phyloP scores from a whole-genome alignment of 441 rosid species.

The Croton laevigatus region DNA sequence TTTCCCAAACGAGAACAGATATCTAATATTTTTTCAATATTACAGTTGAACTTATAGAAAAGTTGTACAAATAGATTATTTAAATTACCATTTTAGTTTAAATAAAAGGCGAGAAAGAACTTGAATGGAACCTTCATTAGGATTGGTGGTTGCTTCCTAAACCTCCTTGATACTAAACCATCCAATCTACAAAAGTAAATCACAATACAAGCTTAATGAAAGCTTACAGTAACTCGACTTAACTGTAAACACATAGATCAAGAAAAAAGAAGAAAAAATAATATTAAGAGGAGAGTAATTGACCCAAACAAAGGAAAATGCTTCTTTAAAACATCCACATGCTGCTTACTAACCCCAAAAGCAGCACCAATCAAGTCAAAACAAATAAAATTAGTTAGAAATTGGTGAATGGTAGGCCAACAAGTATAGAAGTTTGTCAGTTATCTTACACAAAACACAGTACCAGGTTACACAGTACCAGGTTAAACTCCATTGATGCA shows the following conservation, averaged over 20 bases:
- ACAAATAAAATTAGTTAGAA: conserved; percentile 12
- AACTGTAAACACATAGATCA: conserved; percentile 17
- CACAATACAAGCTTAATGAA: conserved; percentile 13
- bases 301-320: too few species aligned
- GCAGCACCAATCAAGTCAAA: conserved; percentile 4
- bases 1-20: too few species aligned
- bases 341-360: conserved; percentile 20
- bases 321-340: too few species aligned
- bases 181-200: conserved; percentile 28
- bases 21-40: too few species aligned
- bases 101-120: not conserved
- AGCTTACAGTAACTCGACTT: conserved; percentile 14
- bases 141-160: conserved; percentile 16
- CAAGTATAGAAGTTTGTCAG: conserved; percentile 9
- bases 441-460: not conserved
- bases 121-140: conserved; percentile 29
- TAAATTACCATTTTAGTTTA: too few species aligned
- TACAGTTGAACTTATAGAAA: too few species aligned
- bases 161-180: conserved; percentile 20
- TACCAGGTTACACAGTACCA: not conserved
- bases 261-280: conserved; percentile 5
- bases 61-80: too few species aligned
- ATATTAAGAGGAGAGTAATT: not conserved
- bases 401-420: conserved; percentile 22
- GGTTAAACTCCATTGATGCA: not conserved